Conservation (phyloP, 257 asterid genomes). For the Sherardia arvensis region DNA sequence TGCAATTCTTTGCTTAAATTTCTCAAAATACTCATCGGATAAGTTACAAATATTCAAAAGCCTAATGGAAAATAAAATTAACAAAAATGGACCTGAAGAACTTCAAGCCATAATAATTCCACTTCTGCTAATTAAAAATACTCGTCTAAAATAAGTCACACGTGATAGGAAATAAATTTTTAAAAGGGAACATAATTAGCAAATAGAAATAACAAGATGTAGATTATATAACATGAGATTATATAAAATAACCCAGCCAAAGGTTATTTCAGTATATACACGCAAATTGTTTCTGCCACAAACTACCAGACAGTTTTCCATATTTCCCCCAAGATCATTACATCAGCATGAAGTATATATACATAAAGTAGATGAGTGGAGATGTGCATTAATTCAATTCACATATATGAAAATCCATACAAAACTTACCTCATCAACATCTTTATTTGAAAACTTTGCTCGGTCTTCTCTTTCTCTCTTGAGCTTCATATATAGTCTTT, state of each 20-base stretch:
- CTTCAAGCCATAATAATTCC: too few species aligned
- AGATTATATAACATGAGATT: background rate
- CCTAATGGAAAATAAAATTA: too few species aligned
- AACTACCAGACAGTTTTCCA: background rate
- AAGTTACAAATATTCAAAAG: too few species aligned
- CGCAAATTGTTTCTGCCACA: background rate
- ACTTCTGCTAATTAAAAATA: too few species aligned
- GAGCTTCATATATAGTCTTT: constrained; percentile 45
- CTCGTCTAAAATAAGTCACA: too few species aligned
- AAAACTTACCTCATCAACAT: constrained; percentile 42
- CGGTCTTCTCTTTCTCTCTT: constrained; percentile 49
- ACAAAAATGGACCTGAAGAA: too few species aligned
- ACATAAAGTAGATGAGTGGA: background rate
- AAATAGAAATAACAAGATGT: background rate
- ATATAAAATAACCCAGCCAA: background rate
- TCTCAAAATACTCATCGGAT: too few species aligned
- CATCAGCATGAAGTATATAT: background rate
- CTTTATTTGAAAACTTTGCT: constrained; percentile 36
- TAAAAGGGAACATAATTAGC: background rate
- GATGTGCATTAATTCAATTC: background rate
- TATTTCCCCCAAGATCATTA: background rate
- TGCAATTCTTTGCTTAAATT: too few species aligned
- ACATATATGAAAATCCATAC: background rate
- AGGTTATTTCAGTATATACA: background rate
- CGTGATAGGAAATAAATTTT: background rate